These are phyloP conservation scores for Botrytis elliptica DNA, from an alignment of 2,329 filamentous ascomycete species.

Conservation along the genomic window DNA sequence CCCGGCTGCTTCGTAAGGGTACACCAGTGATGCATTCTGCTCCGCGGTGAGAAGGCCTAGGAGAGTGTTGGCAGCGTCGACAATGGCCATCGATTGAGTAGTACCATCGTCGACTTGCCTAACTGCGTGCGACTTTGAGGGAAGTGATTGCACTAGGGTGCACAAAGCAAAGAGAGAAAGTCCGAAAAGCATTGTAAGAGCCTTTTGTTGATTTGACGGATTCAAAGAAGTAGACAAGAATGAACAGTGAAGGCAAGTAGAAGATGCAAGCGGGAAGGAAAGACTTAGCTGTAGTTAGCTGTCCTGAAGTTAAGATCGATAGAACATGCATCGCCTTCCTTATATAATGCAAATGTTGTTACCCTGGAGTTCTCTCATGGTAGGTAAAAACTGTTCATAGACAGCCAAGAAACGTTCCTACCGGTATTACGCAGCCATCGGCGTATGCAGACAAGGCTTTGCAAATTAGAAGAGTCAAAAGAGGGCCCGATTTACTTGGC, in stretches of 20 bases:
- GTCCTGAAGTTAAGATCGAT: neutral
- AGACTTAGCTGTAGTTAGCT: neutral
- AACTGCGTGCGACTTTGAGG: neutral
- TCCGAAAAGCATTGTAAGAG: neutral
- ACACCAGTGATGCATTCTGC: neutral
- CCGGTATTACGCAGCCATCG: neutral
- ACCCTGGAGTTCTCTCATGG: neutral
- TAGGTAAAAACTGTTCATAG: neutral
- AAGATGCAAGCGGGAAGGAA: neutral
- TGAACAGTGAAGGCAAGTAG: neutral
- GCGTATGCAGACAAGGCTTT: neutral
- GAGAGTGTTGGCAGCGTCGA: neutral
- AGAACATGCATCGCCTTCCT: neutral
- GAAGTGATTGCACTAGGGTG: neutral
- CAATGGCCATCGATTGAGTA: neutral
- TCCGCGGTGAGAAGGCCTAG: neutral
- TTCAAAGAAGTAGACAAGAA: neutral
- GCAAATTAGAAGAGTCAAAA: neutral
- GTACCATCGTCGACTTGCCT: neutral
- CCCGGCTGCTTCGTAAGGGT: neutral
- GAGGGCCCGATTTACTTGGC: neutral
- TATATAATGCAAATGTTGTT: neutral
- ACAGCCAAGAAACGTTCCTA: neutral
- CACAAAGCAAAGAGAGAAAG: neutral
- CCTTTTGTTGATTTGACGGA: neutral